Evolutionary conservation across 805 yeast species (phyloP), one percentile per base, ranked within the genome.

Genomic region (Metschnikowia hibisci): DNA sequence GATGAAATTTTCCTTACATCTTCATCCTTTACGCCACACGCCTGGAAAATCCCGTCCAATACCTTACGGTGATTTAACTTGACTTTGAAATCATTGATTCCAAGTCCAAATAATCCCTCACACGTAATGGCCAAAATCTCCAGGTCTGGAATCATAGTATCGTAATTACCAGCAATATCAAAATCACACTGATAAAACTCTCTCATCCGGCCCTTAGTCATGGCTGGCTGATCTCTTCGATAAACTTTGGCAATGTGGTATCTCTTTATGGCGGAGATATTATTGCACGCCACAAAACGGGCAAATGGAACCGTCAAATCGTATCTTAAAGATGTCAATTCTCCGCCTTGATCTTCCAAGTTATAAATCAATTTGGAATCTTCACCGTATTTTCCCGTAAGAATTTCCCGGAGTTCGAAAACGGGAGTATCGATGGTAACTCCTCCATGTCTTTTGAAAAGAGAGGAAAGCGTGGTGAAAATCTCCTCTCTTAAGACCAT

Each of bases 151-250:
- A 93, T 93, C 99, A 93, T 93, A 23, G 82, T 58, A 58, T 93
- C 99, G 63, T 85, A 91, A 44, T 64, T 67, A 41, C 99, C 99
- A 16, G 99, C 99, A 59, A 93, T 74, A 66, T 93, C 99, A 57
- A 93, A 87, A 71, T 93, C 99, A 74, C 99, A 93, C 71, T 93
- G 99, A 67, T 93, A 93, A 60, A 93, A 93, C 68, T 93, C 99
- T 78, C 99, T 86, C 99, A 93, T 93, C 69, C 99, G 81, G 48
- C 99, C 99, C 69, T 93, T 93, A 40, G 98, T 91, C 99, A 93
- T 93, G 7, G 99, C 99, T 4, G 99, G 99, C 69, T 93, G 99
- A 64, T 93, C 99, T 69, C 99, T 85, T 73, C 99, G 82, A 70
- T 93, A 93, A 42, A 93, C 99, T 66, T 93, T 93, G 55, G 99